A percentile compares a stretch with the other conserved stretches of the same genome.
phyloP scores from a whole-genome alignment of 2,329 filamentous ascomycete genomes.

The Trichoderma harzianum region DNA sequence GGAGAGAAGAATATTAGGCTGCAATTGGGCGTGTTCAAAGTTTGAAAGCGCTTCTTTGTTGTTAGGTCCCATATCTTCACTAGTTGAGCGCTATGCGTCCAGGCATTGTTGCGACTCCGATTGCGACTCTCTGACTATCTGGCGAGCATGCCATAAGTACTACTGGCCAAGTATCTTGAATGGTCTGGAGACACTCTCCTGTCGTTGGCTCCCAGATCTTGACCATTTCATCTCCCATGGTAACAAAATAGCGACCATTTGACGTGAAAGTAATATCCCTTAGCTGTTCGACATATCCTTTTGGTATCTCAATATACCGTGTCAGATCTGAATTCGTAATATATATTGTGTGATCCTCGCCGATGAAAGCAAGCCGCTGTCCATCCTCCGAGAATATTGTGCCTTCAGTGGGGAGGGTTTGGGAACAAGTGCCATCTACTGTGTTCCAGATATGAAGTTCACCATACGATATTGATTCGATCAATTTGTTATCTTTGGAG shows the following conservation, averaged over 20 bases:
- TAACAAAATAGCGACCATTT: background rate
- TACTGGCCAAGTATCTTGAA: background rate
- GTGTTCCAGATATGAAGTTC: background rate
- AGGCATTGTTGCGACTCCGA: background rate
- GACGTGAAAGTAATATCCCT: background rate
- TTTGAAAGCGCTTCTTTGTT: background rate
- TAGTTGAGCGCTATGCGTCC: background rate
- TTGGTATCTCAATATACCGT: background rate
- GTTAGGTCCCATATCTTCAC: background rate
- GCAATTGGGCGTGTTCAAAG: background rate
- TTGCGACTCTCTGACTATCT: background rate
- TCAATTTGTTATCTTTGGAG: background rate
- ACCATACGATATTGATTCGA: background rate
- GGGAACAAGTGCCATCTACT: background rate
- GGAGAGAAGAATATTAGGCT: background rate
- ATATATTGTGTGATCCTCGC: background rate
- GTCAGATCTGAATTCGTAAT: background rate
- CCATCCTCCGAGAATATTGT: background rate
- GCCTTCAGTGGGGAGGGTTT: slow-evolving; percentile 18
- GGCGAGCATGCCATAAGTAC: background rate
- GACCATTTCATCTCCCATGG: background rate
- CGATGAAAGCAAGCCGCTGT: background rate
- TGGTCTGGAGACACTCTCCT: background rate
- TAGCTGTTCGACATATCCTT: background rate
- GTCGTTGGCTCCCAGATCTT: background rate